phyloP scores from a whole-genome alignment of 225 moss, liverwort and hornwort genomes.

The Asterella californica region DNA sequence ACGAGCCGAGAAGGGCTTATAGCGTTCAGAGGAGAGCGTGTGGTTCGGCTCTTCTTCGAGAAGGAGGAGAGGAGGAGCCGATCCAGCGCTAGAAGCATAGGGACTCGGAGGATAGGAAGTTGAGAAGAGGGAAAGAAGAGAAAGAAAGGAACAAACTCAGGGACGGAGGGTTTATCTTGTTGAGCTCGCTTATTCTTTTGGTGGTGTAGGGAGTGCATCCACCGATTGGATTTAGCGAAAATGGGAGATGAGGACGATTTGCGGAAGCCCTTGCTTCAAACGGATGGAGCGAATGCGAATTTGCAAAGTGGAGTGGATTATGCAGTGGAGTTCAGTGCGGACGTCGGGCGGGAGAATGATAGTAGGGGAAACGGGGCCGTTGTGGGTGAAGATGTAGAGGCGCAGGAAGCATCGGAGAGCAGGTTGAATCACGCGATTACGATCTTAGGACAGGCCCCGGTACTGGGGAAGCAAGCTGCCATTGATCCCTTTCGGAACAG shows the following conservation, averaged over 20 bases:
- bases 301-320: conserved; percentile 4
- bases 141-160: neutral
- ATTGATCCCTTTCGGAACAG: conserved; percentile 75
- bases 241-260: conserved; percentile 38
- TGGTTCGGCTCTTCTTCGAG: conserved; percentile 9
- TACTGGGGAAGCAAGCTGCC: conserved; percentile 44
- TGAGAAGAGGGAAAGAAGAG: neutral
- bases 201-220: neutral
- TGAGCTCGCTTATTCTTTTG: neutral
- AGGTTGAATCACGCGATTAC: conserved; percentile 53
- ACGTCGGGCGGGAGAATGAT: conserved; percentile 5
- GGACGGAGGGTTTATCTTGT: neutral
- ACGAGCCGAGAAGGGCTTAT: neutral
- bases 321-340: conserved; percentile 10
- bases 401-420: conserved; percentile 21
- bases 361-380: neutral
- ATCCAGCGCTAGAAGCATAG: neutral
- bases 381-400: neutral
- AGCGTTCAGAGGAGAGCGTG: neutral
- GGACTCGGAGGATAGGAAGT: neutral
- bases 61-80: conserved; percentile 11
- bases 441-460: conserved; percentile 46
- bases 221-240: neutral
- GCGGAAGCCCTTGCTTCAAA: conserved; percentile 31
- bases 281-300: conserved; percentile 11